These are phyloP conservation scores for Actinidia arguta DNA, from an alignment of 179 eudicot genomes.

Conservation along the genomic window DNA sequence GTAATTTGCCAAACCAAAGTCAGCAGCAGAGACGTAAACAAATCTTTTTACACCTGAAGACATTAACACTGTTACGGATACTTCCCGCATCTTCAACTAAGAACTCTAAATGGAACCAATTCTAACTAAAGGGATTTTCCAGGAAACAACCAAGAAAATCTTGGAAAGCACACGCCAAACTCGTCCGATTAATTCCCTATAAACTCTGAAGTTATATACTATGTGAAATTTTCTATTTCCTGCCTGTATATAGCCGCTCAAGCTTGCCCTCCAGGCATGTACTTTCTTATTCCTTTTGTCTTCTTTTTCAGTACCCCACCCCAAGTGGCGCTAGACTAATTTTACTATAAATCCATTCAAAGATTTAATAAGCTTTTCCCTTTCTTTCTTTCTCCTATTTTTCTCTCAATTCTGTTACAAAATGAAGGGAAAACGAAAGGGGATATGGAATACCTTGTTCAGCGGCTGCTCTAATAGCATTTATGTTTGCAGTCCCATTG, in stretches of 20 bases:
- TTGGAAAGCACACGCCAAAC: background rate
- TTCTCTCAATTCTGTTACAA: background rate
- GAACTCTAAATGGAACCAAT: background rate
- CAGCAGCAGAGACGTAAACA: constrained; percentile 96
- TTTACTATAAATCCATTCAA: background rate
- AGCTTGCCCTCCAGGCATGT: background rate
- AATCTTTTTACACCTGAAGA: constrained; percentile 84
- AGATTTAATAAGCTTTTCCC: background rate
- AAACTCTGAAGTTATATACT: background rate
- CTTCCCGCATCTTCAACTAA: background rate
- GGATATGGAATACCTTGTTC: constrained; percentile 64
- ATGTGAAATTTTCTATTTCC: background rate
- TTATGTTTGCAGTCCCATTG: constrained; percentile 96
- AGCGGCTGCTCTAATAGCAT: constrained; percentile 90
- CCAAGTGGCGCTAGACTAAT: background rate
- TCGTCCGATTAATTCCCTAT: background rate
- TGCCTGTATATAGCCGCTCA: background rate
- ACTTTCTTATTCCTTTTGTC: background rate
- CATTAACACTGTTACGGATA: constrained; percentile 2
- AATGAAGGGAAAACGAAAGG: background rate
- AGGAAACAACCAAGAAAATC: background rate
- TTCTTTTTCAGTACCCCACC: no score
- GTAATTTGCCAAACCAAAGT: constrained; percentile 83
- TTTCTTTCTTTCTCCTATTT: background rate
- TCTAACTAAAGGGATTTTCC: background rate